These are phyloP conservation scores for Alternaria tenuissima DNA, from an alignment of 2,329 filamentous ascomycete genomes.

Conservation along the genomic window DNA sequence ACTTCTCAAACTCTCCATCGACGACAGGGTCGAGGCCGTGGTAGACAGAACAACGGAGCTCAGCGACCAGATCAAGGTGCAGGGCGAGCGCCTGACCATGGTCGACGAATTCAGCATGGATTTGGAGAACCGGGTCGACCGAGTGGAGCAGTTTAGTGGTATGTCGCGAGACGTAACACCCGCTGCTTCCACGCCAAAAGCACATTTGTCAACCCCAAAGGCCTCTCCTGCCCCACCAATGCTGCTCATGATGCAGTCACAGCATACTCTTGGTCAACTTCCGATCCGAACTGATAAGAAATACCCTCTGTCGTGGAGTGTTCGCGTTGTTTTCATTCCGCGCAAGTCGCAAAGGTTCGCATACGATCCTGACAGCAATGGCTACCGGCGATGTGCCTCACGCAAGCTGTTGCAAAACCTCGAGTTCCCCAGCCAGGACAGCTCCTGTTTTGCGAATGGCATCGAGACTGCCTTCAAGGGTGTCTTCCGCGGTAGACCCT, in stretches of 20 bases:
- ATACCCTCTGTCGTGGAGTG: conserved; percentile 48
- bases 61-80: conserved; percentile 49
- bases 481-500: conserved; percentile 49
- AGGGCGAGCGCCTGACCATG: conserved; percentile 45
- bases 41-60: conserved; percentile 51
- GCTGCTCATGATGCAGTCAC: conserved; percentile 40
- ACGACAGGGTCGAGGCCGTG: conserved; percentile 53
- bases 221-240: conserved; percentile 39
- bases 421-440: conserved; percentile 48
- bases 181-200: conserved; percentile 39
- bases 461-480: conserved; percentile 49
- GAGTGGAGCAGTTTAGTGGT: conserved; percentile 38
- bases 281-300: conserved; percentile 52
- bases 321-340: conserved; percentile 50
- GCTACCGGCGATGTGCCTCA: conserved; percentile 48
- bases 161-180: conserved; percentile 43
- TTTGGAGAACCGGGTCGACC: conserved; percentile 49
- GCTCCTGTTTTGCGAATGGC: conserved; percentile 46
- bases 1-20: conserved; percentile 49
- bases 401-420: conserved; percentile 52
- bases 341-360: conserved; percentile 49
- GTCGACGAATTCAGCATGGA: conserved; percentile 54
- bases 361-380: conserved; percentile 50
- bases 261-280: conserved; percentile 42
- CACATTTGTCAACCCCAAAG: conserved; percentile 30